phyloP scores from a whole-genome alignment of 169 alveolate genomes.

The Cryptosporidium canis region DNA sequence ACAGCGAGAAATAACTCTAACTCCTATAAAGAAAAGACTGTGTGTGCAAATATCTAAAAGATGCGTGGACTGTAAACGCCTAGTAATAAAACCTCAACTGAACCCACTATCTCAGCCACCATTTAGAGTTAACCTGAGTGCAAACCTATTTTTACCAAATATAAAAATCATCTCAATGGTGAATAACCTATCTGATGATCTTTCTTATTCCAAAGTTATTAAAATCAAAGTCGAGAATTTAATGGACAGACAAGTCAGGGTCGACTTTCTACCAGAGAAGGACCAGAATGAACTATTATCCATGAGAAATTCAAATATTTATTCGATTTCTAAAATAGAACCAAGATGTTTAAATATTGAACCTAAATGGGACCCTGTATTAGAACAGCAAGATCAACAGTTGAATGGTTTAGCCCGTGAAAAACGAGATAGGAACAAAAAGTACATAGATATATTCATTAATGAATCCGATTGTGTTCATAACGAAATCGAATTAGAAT shows the following conservation, averaged over 20 bases:
- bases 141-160: constrained; percentile 54
- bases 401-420: not conserved
- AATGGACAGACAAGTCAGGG: constrained; percentile 29
- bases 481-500: not conserved
- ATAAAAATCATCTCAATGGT: constrained; percentile 3
- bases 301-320: not conserved
- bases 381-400: constrained; percentile 53
- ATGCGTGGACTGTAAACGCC: constrained; percentile 72
- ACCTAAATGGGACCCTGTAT: constrained; percentile 64
- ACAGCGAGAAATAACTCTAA: not conserved
- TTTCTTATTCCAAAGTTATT: not conserved
- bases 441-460: not conserved
- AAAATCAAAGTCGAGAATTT: constrained; percentile 18
- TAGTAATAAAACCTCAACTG: constrained; percentile 75
- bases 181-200: not conserved
- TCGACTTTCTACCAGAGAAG: constrained; percentile 9
- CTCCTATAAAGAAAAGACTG: not conserved
- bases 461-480: not conserved
- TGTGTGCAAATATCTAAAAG: constrained; percentile 71
- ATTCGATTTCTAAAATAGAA: constrained; percentile 16
- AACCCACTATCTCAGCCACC: constrained; percentile 72
- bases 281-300: constrained; percentile 1
- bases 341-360: constrained; percentile 15
- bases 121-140: constrained; percentile 63
- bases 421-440: constrained; percentile 16